phyloP scores from a whole-genome alignment of 768 basidiomycete species.

The Psilocybe tampanensis region DNA sequence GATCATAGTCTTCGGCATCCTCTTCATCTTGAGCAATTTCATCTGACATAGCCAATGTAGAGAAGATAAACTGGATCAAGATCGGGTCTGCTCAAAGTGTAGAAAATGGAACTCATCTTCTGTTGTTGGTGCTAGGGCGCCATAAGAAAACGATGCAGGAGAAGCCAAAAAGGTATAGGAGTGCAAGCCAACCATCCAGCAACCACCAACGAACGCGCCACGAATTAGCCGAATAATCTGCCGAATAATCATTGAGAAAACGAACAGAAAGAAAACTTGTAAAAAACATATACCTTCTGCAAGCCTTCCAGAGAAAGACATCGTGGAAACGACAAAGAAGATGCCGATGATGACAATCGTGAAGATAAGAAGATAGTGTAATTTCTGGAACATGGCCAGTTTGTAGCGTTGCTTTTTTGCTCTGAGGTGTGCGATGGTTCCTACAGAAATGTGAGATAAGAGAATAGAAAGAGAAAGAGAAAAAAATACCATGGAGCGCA shows the following conservation, averaged over 20 bases:
- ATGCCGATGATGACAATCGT: conserved; percentile 80
- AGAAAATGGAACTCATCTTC: conserved; percentile 61
- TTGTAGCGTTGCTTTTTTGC: conserved; percentile 88
- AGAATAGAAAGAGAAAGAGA: neutral
- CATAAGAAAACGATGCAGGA: conserved; percentile 84
- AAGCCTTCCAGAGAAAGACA: conserved; percentile 88
- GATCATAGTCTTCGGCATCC: conserved; percentile 91
- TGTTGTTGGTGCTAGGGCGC: conserved; percentile 90
- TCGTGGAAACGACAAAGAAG: conserved; percentile 92
- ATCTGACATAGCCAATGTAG: conserved; percentile 91
- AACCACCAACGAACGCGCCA: conserved; percentile 96
- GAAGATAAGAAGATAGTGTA: conserved; percentile 83
- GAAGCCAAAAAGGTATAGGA: conserved; percentile 87
- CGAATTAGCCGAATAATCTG: conserved; percentile 90
- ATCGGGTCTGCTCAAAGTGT: conserved; percentile 16
- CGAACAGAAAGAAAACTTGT: conserved; percentile 10
- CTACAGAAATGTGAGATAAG: conserved; percentile 37
- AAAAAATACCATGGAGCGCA: conserved; percentile 72
- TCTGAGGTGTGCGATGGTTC: conserved; percentile 85
- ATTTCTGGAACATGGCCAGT: conserved; percentile 82
- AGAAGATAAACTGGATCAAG: conserved; percentile 32
- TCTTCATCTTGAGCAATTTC: conserved; percentile 95
- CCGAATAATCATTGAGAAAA: neutral
- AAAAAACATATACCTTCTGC: conserved; percentile 67
- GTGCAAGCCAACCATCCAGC: conserved; percentile 90